phyloP scores from a whole-genome alignment of 2,329 filamentous ascomycete species.

The Akanthomyces lecanii region DNA sequence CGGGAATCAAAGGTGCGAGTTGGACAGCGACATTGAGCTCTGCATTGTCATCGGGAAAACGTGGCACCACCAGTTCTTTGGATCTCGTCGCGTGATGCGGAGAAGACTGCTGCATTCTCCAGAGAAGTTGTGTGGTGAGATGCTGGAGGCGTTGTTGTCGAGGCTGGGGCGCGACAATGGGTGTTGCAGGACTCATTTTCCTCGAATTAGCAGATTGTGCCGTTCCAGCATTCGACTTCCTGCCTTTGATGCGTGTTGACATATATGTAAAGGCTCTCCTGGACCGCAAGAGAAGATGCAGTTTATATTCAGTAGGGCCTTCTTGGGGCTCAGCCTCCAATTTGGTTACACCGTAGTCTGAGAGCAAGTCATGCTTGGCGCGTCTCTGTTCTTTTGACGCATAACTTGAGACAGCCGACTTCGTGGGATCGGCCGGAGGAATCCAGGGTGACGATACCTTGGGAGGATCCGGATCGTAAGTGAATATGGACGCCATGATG shows the following conservation, averaged over 20 bases:
- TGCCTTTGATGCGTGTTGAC: constrained; percentile 49
- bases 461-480: constrained; percentile 83
- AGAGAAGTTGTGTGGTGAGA: constrained; percentile 89
- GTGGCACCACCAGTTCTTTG: constrained; percentile 69
- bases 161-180: constrained; percentile 54
- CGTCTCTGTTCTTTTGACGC: not conserved
- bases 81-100: constrained; percentile 81
- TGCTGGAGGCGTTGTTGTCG: constrained; percentile 84
- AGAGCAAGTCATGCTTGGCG: constrained; percentile 38
- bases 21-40: constrained; percentile 44
- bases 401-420: not conserved
- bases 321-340: constrained; percentile 89
- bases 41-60: constrained; percentile 61
- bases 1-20: constrained; percentile 61
- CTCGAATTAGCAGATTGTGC: constrained; percentile 12
- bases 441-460: constrained; percentile 90
- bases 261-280: constrained; percentile 68
- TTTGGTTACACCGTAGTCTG: constrained; percentile 65
- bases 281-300: constrained; percentile 80
- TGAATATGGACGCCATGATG: constrained; percentile 89
- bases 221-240: not conserved
- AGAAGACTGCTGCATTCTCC: constrained; percentile 91
- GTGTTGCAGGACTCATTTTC: constrained; percentile 22
- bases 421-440: constrained; percentile 44
- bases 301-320: constrained; percentile 93